Base-by-base conservation (phyloP, 805 yeast species). In the Metschnikowia corniflorae region DNA sequence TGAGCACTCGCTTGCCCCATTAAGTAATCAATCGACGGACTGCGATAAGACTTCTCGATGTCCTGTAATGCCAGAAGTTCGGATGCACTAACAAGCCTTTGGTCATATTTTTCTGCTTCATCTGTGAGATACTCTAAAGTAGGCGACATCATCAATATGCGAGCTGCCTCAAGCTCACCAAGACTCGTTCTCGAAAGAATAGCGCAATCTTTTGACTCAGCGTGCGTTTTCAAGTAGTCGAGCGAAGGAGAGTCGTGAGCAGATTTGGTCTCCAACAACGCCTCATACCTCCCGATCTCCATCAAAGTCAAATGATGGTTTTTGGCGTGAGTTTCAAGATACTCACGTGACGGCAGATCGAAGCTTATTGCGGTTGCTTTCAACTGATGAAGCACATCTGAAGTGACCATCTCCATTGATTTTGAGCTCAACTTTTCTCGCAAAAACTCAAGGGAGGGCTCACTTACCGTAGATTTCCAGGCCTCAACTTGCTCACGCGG, bases 401-500 rank as follows among this genome's bases (percentile, higher is more conserved):
- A 14, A 6, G 29, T n/a, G 12, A 42, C 15, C 25, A 46, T n/a
- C 31, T 17, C 20, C 50, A 23, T 18, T 35, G 51, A 17, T 15
- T 14, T 16, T 29, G 24, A 12, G 31, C 14, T 13, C 17, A 29
- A 15, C 16, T 49, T 46, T 10, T 42, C 43, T 15, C 19, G 36
- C 31, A 49, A 40, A 16, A 40, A 49, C 2, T 42, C 41, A 13
- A 41, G 15, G 10, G 37, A 20, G 9, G 53, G 53, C 6, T 25
- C 16, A 7, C 32, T 26, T 4, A 34, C 22, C 8, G 31, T 33
- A 3, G 31, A 9, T 16, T 32, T 16, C 31, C 53, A 44, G 10
- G 21, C 23, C 26, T 15, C 18, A 15, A 38, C 28, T 16, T 38
- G 40, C 26, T 7, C 16, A 3, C 15, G 16, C 10, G 39, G 22